Percentiles rank a stretch among this genome's conserved stretches.
phyloP scores from a whole-genome alignment of 306 rosid species.

The Calophaca sinica region DNA sequence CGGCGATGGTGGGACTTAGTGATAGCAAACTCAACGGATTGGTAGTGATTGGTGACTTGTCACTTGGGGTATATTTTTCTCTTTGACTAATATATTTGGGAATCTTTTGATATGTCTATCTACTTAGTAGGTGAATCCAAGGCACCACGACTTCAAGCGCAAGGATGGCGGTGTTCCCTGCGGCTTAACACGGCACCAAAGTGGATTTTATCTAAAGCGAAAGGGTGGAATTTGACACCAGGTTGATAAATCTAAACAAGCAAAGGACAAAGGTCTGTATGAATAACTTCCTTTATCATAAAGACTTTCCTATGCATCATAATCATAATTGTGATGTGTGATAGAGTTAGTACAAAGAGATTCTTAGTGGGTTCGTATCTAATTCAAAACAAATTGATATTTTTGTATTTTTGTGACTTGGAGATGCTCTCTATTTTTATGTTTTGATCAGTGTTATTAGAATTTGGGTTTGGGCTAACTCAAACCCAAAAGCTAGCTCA shows the following conservation, averaged over 20 bases:
- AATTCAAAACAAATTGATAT: constrained; percentile 10
- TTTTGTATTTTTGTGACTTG: constrained; percentile 7
- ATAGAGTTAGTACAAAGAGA: constrained; percentile 7
- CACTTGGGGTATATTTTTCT: constrained; percentile 23
- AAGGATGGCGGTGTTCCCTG: constrained; percentile 57
- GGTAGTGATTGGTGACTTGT: constrained; percentile 58
- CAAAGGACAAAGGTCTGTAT: constrained; percentile 49
- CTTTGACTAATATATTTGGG: constrained; percentile 22
- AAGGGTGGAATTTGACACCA: constrained; percentile 56
- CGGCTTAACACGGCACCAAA: constrained; percentile 56
- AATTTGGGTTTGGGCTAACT: too few species aligned
- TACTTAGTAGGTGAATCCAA: constrained; percentile 57
- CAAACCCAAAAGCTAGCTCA: too few species aligned
- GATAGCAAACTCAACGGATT: constrained; percentile 48
- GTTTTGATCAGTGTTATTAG: background rate
- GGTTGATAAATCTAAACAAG: constrained; percentile 40
- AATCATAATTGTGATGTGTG: constrained; percentile 22
- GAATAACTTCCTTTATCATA: background rate
- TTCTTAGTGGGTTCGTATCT: constrained; percentile 4
- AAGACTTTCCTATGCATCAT: constrained; percentile 20
- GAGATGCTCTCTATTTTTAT: constrained; percentile 29
- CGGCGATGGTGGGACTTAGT: constrained; percentile 75
- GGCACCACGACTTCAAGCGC: constrained; percentile 66
- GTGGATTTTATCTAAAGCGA: constrained; percentile 57
- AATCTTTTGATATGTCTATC: constrained; percentile 30